Base-by-base conservation (phyloP, 495 filamentous ascomycete species). In the Tuber brumale region DNA sequence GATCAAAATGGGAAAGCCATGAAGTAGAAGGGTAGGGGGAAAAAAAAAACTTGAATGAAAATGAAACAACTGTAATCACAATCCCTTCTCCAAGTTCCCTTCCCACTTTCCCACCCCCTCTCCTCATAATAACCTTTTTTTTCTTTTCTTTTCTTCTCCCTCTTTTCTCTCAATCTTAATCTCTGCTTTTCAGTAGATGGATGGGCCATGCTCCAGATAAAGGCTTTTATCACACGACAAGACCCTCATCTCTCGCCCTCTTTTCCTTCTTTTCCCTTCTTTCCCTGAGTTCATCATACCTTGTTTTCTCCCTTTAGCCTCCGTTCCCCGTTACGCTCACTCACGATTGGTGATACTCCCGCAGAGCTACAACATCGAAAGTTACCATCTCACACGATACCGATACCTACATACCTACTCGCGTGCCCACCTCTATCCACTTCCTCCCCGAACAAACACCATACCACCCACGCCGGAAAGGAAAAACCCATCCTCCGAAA, bases 401-500 rank as follows among this genome's bases (percentile, higher is more conserved):
- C 27, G 0, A 35, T 35, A 66, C 57, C 57, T 8, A 16, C n/a
- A 35, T 2, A n/a, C 57, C 1, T 66, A 66, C 57, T 66, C 57
- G 57, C 27, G 57, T 66, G 57, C 27, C 27, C 57, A 35, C 31
- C 27, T 6, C 27, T 31, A 14, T 21, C 12, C 27, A 27, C 41
- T 7, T 16, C 27, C 57, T 27, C 35, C 61, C 69, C 69, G 31
- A 48, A 48, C 74, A 69, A 72, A 73, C 70, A 44, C 42, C 57
- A 66, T 43, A 46, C 61, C 21, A 37, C 23, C n/a, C 44, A 23
- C 74, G 35, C 46, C 45, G 43, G 27, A 75, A 61, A 27, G 70
- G 37, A 70, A 42, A 70, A 75, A 51, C 31, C 16, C 72, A 45
- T 42, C 74, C 61, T 48, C 78, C 42, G 44, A 70, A 43, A 69